Percentiles rank a stretch among this genome's conserved stretches.
phyloP scores from a whole-genome alignment of 2,329 filamentous ascomycete species.

The Hymenoscyphus fraxineus region DNA sequence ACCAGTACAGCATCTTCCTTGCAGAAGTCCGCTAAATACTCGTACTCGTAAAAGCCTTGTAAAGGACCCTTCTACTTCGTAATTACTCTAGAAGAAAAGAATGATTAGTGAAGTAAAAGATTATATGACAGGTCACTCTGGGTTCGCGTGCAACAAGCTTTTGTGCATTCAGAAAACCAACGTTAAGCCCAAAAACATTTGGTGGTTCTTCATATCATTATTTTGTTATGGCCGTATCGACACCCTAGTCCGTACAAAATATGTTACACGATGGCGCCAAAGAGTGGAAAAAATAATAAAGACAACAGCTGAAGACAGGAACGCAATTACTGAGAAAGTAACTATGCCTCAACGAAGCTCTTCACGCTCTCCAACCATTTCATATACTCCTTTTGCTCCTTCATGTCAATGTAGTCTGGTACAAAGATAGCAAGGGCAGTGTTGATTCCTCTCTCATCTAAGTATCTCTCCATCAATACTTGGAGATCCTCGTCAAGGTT shows the following conservation, averaged over 20 bases:
- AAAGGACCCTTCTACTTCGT: too few relatives aligned
- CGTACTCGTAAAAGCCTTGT: neutral
- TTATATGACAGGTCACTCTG: neutral
- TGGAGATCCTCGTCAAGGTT: conserved; percentile 96
- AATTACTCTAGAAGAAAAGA: neutral
- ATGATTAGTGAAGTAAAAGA: neutral
- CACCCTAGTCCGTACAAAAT: conserved; percentile 13
- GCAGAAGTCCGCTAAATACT: neutral
- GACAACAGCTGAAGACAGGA: conserved; percentile 26
- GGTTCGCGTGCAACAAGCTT: neutral
- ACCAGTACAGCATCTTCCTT: neutral
- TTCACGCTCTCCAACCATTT: conserved; percentile 86
- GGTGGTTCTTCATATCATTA: conserved; percentile 7
- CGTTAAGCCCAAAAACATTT: neutral
- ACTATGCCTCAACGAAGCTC: conserved; percentile 71
- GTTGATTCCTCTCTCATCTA: conserved; percentile 91
- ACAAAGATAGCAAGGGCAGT: conserved; percentile 83
- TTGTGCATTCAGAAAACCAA: neutral
- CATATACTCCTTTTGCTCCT: conserved; percentile 98
- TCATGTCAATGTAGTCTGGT: conserved; percentile 93
- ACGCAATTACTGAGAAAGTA: conserved; percentile 8
- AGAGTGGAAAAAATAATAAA: conserved; percentile 30
- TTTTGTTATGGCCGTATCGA: neutral
- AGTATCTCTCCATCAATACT: conserved; percentile 83
- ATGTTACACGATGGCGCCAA: conserved; percentile 19